phyloP scores from a whole-genome alignment of 140 eudicot genomes.

The Oenanthe javanica region DNA sequence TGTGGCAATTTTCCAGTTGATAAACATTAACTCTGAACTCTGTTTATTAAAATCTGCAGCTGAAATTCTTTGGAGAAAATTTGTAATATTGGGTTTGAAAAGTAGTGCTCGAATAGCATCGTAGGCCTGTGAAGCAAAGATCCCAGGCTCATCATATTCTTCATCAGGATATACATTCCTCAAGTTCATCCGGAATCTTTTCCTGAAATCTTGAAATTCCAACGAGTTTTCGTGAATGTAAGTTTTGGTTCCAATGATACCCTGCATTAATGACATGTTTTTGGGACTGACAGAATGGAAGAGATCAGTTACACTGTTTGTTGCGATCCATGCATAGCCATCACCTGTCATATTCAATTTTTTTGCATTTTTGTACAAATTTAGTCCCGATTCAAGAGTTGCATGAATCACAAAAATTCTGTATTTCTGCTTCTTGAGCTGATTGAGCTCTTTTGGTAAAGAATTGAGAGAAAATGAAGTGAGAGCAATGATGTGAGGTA shows the following conservation, averaged over 20 bases:
- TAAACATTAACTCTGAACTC: conserved; percentile 21
- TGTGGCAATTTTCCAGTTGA: conserved; percentile 14
- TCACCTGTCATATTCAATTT: conserved; percentile 13
- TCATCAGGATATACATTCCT: conserved; percentile 29
- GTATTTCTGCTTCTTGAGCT: background rate
- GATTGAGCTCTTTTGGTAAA: background rate
- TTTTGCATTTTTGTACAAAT: conserved; percentile 37
- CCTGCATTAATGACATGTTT: conserved; percentile 35
- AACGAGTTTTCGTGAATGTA: conserved; percentile 16
- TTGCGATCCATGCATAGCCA: too few species aligned
- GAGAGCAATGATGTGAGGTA: background rate
- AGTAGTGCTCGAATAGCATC: conserved; percentile 28
- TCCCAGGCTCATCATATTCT: conserved; percentile 25
- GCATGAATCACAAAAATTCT: conserved; percentile 27
- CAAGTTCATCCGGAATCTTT: conserved; percentile 24
- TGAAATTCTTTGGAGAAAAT: conserved; percentile 7
- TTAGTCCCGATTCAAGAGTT: conserved; percentile 29
- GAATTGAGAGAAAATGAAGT: background rate
- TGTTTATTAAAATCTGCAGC: conserved; percentile 29
- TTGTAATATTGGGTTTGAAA: background rate
- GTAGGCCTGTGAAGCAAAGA: conserved; percentile 34
- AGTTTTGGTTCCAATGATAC: conserved; percentile 11
- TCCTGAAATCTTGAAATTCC: conserved; percentile 24
- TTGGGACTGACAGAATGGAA: conserved; percentile 32
- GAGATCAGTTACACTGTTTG: background rate